Evolutionary conservation across 2,329 filamentous ascomycete species (phyloP).

Genomic region (Neopestalotiopsis sp.): DNA sequence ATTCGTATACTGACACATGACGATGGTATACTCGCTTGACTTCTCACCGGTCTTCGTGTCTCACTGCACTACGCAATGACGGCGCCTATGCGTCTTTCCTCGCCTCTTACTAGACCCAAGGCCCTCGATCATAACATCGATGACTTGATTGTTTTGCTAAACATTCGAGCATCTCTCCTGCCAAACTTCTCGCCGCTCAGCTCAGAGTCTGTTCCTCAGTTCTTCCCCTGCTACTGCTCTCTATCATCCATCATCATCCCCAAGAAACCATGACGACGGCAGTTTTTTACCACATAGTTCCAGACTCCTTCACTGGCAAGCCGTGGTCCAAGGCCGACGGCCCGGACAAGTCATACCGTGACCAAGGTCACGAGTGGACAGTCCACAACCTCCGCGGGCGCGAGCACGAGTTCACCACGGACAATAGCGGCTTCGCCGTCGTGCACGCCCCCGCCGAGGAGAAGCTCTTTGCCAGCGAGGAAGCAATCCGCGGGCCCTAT

Average conservation of each 20-base stretch:
- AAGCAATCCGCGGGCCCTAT: conserved; percentile 59
- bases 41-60: too few species aligned
- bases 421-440: conserved; percentile 65
- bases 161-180: too few species aligned
- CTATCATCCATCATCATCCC: neutral
- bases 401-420: conserved; percentile 56
- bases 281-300: conserved; percentile 66
- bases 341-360: conserved; percentile 58
- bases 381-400: conserved; percentile 61
- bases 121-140: too few species aligned
- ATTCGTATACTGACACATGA: too few species aligned
- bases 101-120: too few species aligned
- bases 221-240: neutral
- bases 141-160: too few species aligned
- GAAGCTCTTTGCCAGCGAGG: conserved; percentile 61
- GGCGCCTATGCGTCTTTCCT: too few species aligned
- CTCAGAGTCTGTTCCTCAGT: too few species aligned
- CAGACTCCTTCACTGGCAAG: conserved; percentile 51
- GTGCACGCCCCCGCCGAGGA: conserved; percentile 57
- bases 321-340: conserved; percentile 72
- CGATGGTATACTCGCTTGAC: too few species aligned
- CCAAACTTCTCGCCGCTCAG: too few species aligned
- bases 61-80: too few species aligned
- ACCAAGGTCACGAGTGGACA: conserved; percentile 49
- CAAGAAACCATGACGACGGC: conserved; percentile 57